Evolutionary conservation across 179 eudicot genomes (phyloP), one percentile per base, ranked within the genome.

Genomic region (Silene noctiflora): DNA sequence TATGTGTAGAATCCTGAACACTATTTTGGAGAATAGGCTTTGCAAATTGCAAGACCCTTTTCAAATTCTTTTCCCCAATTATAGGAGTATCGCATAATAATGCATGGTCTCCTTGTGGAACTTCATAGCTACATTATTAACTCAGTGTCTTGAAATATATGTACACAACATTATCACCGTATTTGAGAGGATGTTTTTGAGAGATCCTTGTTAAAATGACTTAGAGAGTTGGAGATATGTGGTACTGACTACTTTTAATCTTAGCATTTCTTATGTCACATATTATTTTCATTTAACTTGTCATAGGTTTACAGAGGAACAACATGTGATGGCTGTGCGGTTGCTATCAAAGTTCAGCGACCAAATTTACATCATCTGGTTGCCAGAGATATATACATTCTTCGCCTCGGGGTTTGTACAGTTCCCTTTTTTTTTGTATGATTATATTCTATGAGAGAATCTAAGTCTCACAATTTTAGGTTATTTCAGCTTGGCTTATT

Each of bases 311-410:
- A 96, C 80, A 86, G 78, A 76, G 94, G 91, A 77, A 81, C 79
- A 69, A 96, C 99, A 10, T 65, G 39, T 74, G 99, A 91, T 76
- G 99, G 98, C 33, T 72, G 75, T 76, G 81, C 72, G 80, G 99
- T 96, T 72, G 99, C 99, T 69, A 89, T 96, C 77, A 96, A 96
- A 90, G 94, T 96, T 83, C 99, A 93, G 88, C 89, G 98, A 53
- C 99, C 98, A 78, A 86, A 89, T 81, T 83, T 96, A 79, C 89
- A 81, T 64, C 96, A 91, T 77, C 80, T 86, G 67, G 98, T 96
- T 68, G 92, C 89, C 80, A 91, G 94, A 25, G 99, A 96, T 85
- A 80, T 91, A 75, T 93, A 91, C 79, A 91, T 96, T 77, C 87
- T 96, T 73, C 98, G 98, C 35, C 86, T 91, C 78, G 96, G 94